Base-by-base conservation (phyloP, 2,329 filamentous ascomycete species). In the Diaporthe australafricana region DNA sequence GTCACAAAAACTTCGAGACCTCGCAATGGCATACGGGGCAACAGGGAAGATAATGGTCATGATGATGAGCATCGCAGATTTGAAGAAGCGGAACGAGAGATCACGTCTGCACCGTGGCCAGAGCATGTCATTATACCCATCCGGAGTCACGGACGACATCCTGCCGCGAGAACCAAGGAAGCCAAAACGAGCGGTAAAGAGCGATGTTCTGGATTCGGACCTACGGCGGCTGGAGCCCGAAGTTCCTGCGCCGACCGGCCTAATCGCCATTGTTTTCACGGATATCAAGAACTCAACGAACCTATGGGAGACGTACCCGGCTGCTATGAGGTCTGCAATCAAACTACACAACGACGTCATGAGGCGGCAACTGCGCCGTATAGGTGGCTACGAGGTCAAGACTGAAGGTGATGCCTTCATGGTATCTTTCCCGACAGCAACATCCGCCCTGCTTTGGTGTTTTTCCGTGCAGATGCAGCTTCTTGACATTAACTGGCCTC, bases 351-450 rank as follows among this genome's bases (percentile, higher is more conserved):
- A 99, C 81, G 95, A 98, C 78, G 90, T 98, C 56, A 97, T 99
- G 92, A 93, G 96, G 76, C 90, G 96, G 70, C 96, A 98, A 80
- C 86, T 99, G 76, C 92, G 96, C 65, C 92, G 95, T 74, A 97
- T 98, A 77, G 96, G 96, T 79, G 96, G 96, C 1, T 99, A 98
- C 79, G 96, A 99, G 83, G 96, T 99, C 82, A 99, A 99, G 87
- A 99, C 96, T 22, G 96, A 99, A 94, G 96, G 96, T 76, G 96
- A 99, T 83, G 96, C 96, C 11, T 99, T 99, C 79, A 98, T 99
- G 95, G 96, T 99, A 40, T 97, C 96, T 12, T 99, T 99, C 82
- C 94, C 95, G 1, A 98, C 96, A 0, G 95, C 96, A 2, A 98
- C 96, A 1, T 96, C 95, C 11, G 96, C 96, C 6, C 84, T 99